Evolutionary conservation across 2,329 filamentous ascomycete species (phyloP), one percentile per base, ranked within the genome.

Genomic region (Fusarium nisikadoi): DNA sequence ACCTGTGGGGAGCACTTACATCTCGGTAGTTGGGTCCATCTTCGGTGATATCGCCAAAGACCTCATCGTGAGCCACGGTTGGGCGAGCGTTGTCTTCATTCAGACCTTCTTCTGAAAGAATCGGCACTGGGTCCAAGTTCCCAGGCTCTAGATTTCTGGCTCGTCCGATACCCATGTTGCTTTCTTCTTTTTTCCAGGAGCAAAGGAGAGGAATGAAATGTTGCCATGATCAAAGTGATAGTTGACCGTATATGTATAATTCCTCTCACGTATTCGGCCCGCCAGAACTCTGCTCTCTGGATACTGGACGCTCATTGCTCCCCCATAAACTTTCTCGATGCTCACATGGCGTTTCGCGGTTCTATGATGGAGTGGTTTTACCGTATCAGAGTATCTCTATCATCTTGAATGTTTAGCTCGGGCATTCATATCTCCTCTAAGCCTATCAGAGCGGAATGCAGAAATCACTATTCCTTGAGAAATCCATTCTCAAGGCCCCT

Each of bases 21-120:
- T 75, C 75, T 33, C 76, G 77, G 55, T 80, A 80, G 53, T 80
- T 79, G 41, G 78, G 78, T 2, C 78, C 78, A 11, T 70, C 70
- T 38, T 77, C 76, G 3, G 67, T 75, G 25, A 79, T 76, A 43
- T 79, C 74, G 46, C 78, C 78, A 61, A 80, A 80, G 36, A 80
- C 77, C 46, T 76, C 78, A 43, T 80, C 78, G 52, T 79, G 75
- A 14, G 63, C 68, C 11, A 53, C 35, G 14, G 23, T 17, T 53
- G 23, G 23, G 10, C 19, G 23, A 53, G 23, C 10, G 23, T 17
- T 8, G 14, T 41, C 35, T 9, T 13, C 5, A 41, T 39, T n/a
- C 23, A 12, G 49, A n/a, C 33, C 49, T 16, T 36, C 19, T 27
- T n/a, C 33, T 27, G 19, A 50, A 20, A 25, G 33, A 27, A 53